phyloP scores from a whole-genome alignment of 2,329 filamentous ascomycete genomes.

The Fusarium fujikuroi region DNA sequence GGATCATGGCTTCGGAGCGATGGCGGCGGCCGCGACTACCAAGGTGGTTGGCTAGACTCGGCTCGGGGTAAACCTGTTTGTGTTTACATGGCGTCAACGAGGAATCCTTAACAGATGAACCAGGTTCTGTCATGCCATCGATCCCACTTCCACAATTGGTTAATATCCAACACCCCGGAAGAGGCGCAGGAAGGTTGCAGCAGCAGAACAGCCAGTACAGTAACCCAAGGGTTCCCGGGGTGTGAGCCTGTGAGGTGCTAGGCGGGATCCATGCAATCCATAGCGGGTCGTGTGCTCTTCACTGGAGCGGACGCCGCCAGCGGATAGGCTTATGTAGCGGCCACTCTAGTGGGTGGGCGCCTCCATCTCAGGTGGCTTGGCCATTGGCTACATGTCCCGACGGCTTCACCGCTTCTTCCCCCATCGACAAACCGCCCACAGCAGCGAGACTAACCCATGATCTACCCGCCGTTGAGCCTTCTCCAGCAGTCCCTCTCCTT shows the following conservation, averaged over 20 bases:
- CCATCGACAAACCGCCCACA: conserved; percentile 47
- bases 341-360: conserved; percentile 38
- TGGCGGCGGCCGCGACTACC: conserved; percentile 31
- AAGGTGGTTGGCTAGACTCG: conserved; percentile 25
- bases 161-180: conserved; percentile 16
- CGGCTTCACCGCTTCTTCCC: conserved; percentile 54
- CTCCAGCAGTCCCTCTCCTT: conserved; percentile 44
- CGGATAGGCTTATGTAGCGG: conserved; percentile 42
- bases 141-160: conserved; percentile 33
- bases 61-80: conserved; percentile 29
- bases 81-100: background rate
- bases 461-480: conserved; percentile 40
- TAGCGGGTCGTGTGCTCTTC: conserved; percentile 27
- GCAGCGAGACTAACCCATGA: conserved; percentile 40
- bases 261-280: background rate
- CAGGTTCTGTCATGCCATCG: background rate
- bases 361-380: conserved; percentile 44
- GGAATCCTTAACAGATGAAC: conserved; percentile 20
- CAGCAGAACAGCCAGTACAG: conserved; percentile 5
- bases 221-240: conserved; percentile 21
- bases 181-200: conserved; percentile 42
- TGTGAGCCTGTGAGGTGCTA: conserved; percentile 19
- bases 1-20: conserved; percentile 25
- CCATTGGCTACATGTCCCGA: conserved; percentile 51
- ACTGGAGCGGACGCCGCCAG: conserved; percentile 39